Evolutionary conservation across 208 protist genomes (phyloP).

Genomic region (Trypanosoma mega): DNA sequence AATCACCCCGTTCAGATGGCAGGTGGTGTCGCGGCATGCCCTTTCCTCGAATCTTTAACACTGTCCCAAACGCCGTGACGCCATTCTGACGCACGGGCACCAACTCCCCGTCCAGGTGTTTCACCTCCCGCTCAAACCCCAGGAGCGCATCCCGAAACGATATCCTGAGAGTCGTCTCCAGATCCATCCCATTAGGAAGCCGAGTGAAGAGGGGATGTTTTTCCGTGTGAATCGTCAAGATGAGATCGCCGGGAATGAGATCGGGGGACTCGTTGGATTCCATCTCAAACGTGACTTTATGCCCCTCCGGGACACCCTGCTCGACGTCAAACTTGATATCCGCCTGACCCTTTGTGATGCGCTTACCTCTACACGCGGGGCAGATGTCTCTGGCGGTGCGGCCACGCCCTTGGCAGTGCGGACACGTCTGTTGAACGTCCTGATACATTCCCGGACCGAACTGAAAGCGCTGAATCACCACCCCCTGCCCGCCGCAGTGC

Average conservation of each 20-base stretch:
- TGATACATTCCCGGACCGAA: constrained; percentile 77
- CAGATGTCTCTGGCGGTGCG: constrained; percentile 74
- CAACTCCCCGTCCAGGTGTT: constrained; percentile 86
- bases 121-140: constrained; percentile 80
- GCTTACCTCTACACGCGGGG: constrained; percentile 65
- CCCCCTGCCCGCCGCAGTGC: constrained; percentile 58
- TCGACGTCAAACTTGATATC: constrained; percentile 72
- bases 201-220: constrained; percentile 81
- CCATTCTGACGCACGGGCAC: constrained; percentile 35
- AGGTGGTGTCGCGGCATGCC: constrained; percentile 92
- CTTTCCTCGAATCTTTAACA: constrained; percentile 72
- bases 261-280: constrained; percentile 81
- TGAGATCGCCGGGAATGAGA: constrained; percentile 77
- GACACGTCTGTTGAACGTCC: constrained; percentile 73
- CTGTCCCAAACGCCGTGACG: constrained; percentile 66
- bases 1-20: constrained; percentile 84
- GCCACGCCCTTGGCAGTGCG: constrained; percentile 83
- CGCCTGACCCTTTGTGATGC: constrained; percentile 46
- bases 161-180: constrained; percentile 77
- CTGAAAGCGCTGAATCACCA: constrained; percentile 66
- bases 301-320: constrained; percentile 61
- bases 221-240: constrained; percentile 46
- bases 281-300: constrained; percentile 81
- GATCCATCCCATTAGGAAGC: constrained; percentile 66
- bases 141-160: constrained; percentile 87